Evolutionary conservation across 2,329 filamentous ascomycete species (phyloP).

Genomic region (Drechmeria coniospora): DNA sequence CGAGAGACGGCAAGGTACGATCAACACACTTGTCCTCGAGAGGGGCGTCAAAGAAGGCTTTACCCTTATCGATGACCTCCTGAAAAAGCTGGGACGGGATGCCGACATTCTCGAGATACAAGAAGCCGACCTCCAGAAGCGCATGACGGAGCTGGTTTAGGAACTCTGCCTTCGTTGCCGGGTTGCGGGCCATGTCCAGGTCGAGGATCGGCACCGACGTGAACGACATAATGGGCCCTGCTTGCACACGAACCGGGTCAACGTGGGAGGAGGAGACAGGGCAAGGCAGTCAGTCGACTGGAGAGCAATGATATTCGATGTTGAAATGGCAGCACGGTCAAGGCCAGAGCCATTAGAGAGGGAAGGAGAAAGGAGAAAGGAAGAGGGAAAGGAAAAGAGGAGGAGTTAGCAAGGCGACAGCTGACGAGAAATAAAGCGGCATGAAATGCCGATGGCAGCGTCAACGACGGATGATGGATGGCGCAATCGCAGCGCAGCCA

Average conservation of each 20-base stretch:
- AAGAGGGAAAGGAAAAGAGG: too few species aligned
- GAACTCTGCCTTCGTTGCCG: conserved; percentile 55
- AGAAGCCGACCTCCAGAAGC: conserved; percentile 72
- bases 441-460: too few species aligned
- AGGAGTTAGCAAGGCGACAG: too few species aligned
- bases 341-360: too few species aligned
- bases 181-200: conserved; percentile 47
- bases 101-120: conserved; percentile 71
- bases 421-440: too few species aligned
- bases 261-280: too few species aligned
- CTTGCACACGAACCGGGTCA: too few species aligned
- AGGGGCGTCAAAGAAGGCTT: conserved; percentile 63
- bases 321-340: too few species aligned
- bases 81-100: conserved; percentile 50
- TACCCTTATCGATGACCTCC: conserved; percentile 51
- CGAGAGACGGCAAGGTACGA: neutral
- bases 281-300: too few species aligned
- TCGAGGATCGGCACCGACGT: conserved; percentile 64
- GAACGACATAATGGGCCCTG: conserved; percentile 48
- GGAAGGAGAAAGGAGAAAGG: too few species aligned
- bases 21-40: conserved; percentile 55
- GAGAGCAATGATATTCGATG: too few species aligned
- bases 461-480: too few species aligned
- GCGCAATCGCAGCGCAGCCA: conserved; percentile 1
- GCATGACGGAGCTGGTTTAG: conserved; percentile 56